These are phyloP conservation scores for Penicillium goetzii DNA, from an alignment of 495 filamentous ascomycete species.

Conservation along the genomic window DNA sequence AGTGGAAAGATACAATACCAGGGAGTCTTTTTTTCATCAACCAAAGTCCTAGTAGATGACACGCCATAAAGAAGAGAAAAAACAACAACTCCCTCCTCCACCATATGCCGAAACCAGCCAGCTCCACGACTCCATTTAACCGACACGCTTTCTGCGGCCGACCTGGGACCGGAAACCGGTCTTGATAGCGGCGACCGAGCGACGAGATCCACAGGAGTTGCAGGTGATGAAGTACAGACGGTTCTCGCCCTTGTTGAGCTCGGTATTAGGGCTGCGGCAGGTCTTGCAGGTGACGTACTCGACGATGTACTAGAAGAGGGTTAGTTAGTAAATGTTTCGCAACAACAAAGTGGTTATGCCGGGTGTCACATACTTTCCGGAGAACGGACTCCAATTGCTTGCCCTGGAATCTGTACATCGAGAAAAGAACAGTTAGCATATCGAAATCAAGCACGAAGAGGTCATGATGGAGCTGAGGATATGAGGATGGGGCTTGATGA, in stretches of 20 bases:
- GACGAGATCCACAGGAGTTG: conserved; percentile 87
- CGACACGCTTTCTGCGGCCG: conserved; percentile 81
- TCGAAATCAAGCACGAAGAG: not conserved
- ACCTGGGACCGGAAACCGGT: conserved; percentile 98
- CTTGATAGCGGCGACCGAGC: conserved; percentile 96
- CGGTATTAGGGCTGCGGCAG: conserved; percentile 90
- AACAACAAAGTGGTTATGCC: conserved; percentile 28
- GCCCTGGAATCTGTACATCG: conserved; percentile 1
- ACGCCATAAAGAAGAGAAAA: conserved; percentile 32
- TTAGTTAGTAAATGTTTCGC: not conserved
- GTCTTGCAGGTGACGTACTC: conserved; percentile 99
- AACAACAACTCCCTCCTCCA: conserved; percentile 27
- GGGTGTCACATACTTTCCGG: not conserved
- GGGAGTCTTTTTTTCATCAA: conserved; percentile 18
- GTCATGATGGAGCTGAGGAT: conserved; percentile 37
- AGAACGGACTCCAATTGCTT: conserved; percentile 10
- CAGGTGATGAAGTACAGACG: conserved; percentile 84
- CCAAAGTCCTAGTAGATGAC: conserved; percentile 23
- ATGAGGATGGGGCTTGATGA: conserved; percentile 86
- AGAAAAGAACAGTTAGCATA: conserved; percentile 4
- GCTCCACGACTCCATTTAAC: conserved; percentile 33
- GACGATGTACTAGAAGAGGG: conserved; percentile 43
- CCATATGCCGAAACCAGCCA: conserved; percentile 21
- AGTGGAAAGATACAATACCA: conserved; percentile 18
- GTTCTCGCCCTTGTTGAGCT: conserved; percentile 98